phyloP scores from a whole-genome alignment of 2,329 filamentous ascomycete genomes.

The Plenodomus biglobosus region DNA sequence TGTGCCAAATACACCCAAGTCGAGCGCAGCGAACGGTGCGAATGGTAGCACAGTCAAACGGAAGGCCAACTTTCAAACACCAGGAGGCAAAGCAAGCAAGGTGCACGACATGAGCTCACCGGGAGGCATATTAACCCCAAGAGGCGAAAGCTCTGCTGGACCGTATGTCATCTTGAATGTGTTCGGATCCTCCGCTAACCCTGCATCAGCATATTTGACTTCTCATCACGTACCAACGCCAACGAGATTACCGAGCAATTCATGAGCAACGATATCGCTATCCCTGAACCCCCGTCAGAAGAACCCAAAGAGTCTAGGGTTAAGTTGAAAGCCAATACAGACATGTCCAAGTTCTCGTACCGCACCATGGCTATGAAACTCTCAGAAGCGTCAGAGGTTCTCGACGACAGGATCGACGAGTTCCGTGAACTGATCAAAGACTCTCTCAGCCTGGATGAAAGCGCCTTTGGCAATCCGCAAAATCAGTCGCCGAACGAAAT shows the following conservation, averaged over 20 bases:
- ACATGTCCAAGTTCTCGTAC: slow-evolving; percentile 87
- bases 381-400: slow-evolving; percentile 85
- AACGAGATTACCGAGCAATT: slow-evolving; percentile 77
- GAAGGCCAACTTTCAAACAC: slow-evolving; percentile 56
- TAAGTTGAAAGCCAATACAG: slow-evolving; percentile 81
- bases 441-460: slow-evolving; percentile 73
- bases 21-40: slow-evolving; percentile 43
- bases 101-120: slow-evolving; percentile 54
- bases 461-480: slow-evolving; percentile 83
- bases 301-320: slow-evolving; percentile 76
- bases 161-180: slow-evolving; percentile 40
- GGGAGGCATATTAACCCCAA: slow-evolving; percentile 39
- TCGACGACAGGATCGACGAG: slow-evolving; percentile 94
- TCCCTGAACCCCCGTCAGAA: slow-evolving; percentile 69
- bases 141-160: slow-evolving; percentile 39
- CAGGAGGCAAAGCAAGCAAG: slow-evolving; percentile 48
- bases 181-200: slow-evolving; percentile 8
- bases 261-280: slow-evolving; percentile 72
- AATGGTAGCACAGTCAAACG: slow-evolving; percentile 55
- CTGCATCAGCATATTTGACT: slow-evolving; percentile 59
- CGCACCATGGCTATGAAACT: slow-evolving; percentile 94
- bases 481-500: slow-evolving; percentile 82
- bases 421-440: slow-evolving; percentile 75
- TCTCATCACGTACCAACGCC: slow-evolving; percentile 74
- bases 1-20: slow-evolving; percentile 48